Percentiles rank a stretch among this genome's conserved stretches.
Conservation (phyloP, 1,284 basidiomycete species). For the Puccinia coronata region DNA sequence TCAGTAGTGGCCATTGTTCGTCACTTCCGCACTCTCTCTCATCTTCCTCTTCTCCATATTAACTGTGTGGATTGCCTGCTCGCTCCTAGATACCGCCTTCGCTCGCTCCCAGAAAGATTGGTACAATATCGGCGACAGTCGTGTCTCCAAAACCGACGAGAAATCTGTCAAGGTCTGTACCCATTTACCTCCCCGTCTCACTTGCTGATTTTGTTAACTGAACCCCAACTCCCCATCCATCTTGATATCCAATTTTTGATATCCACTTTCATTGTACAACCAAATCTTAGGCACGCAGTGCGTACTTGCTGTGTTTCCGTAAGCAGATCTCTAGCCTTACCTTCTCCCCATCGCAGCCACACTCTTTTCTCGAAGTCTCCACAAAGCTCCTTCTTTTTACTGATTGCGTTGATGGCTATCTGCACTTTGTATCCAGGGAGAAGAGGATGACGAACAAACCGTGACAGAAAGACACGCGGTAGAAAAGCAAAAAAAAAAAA, state of each 20-base stretch:
- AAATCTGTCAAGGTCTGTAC: slow-evolving; percentile 41
- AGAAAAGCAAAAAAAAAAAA: neutral
- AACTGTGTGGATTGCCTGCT: neutral
- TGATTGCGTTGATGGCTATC: neutral
- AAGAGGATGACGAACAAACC: neutral
- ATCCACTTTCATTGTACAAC: no score
- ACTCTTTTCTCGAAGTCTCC: neutral
- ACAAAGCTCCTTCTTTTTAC: no score
- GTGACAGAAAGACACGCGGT: neutral
- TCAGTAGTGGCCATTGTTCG: slow-evolving; percentile 57
- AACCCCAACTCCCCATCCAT: neutral
- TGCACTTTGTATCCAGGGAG: neutral
- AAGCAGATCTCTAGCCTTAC: neutral
- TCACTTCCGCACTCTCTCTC: neutral
- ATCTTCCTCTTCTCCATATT: neutral
- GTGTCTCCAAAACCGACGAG: slow-evolving; percentile 45
- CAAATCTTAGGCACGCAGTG: slow-evolving; percentile 45
- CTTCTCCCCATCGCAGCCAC: neutral
- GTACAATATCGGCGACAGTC: slow-evolving; percentile 50
- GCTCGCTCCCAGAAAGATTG: slow-evolving; percentile 49
- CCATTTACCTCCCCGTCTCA: neutral
- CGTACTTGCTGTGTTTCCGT: slow-evolving; percentile 48
- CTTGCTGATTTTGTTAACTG: neutral
- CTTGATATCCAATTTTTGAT: neutral
- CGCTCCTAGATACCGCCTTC: slow-evolving; percentile 49